phyloP scores from a whole-genome alignment of 73 alveolate genomes.

The Tetrahymena malaccensis region DNA sequence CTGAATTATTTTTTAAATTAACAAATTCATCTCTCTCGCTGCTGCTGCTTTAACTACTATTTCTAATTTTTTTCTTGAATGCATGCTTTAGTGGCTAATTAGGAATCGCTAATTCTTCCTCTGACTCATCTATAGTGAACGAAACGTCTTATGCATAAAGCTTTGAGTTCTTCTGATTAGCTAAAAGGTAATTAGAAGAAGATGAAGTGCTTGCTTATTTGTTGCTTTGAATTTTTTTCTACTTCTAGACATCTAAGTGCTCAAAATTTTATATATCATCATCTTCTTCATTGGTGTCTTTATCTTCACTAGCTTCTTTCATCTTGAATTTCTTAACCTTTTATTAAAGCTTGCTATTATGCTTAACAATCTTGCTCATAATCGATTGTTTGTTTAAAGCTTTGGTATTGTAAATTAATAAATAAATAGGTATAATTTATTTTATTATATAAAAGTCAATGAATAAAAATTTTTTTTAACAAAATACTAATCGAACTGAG shows the following conservation, averaged over 20 bases:
- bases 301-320: not conserved
- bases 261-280: not conserved
- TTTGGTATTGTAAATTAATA: not conserved
- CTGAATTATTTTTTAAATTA: not conserved
- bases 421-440: too few species aligned
- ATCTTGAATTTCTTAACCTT: not conserved
- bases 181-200: not conserved
- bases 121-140: not conserved
- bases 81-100: not conserved
- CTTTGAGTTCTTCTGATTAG: not conserved
- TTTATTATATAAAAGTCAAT: too few species aligned
- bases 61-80: not conserved
- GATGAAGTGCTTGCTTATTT: not conserved
- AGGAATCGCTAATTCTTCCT: not conserved
- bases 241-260: not conserved
- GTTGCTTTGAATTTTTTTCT: not conserved
- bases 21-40: not conserved
- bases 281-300: not conserved
- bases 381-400: not conserved
- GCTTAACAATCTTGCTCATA: not conserved
- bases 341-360: not conserved
- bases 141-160: not conserved
- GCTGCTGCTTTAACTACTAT: not conserved
- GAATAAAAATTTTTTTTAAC: too few species aligned
- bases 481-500: not conserved